A percentile compares a stretch with the other conserved stretches of the same genome.
These are phyloP conservation scores for Petunia axillaris DNA, from an alignment of 257 asterid species.

Conservation along the genomic window DNA sequence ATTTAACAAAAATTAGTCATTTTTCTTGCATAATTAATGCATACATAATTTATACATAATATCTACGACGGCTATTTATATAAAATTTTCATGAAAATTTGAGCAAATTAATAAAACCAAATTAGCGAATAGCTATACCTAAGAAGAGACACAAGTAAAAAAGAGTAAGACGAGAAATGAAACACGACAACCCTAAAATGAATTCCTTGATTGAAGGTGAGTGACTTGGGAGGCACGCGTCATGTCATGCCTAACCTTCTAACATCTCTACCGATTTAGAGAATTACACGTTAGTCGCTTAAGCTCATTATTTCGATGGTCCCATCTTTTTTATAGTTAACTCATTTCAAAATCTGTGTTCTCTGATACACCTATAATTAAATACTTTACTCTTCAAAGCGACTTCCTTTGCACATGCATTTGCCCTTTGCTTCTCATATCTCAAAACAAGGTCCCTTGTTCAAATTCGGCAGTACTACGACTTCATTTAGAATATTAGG, in stretches of 20 bases:
- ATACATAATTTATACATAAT: too few relatives aligned
- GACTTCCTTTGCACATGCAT: neutral
- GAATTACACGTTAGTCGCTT: neutral
- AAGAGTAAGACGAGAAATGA: neutral
- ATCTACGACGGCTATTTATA: too few relatives aligned
- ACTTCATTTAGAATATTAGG: neutral
- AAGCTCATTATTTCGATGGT: too few relatives aligned
- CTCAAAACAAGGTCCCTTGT: neutral
- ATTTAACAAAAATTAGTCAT: too few relatives aligned
- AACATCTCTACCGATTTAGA: neutral
- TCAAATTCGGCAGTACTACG: neutral
- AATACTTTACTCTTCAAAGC: neutral
- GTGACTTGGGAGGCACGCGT: neutral
- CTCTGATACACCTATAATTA: too few relatives aligned
- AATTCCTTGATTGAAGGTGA: neutral
- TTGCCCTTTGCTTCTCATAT: neutral
- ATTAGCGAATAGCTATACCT: too few relatives aligned
- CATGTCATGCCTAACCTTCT: neutral
- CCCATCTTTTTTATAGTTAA: too few relatives aligned
- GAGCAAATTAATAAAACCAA: too few relatives aligned
- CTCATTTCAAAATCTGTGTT: too few relatives aligned
- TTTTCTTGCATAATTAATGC: too few relatives aligned
- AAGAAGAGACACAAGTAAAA: neutral
- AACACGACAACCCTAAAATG: neutral
- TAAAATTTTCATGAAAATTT: too few relatives aligned